Evolutionary conservation across 2,329 filamentous ascomycete genomes (phyloP).

Genomic region (Fusarium metavorans): DNA sequence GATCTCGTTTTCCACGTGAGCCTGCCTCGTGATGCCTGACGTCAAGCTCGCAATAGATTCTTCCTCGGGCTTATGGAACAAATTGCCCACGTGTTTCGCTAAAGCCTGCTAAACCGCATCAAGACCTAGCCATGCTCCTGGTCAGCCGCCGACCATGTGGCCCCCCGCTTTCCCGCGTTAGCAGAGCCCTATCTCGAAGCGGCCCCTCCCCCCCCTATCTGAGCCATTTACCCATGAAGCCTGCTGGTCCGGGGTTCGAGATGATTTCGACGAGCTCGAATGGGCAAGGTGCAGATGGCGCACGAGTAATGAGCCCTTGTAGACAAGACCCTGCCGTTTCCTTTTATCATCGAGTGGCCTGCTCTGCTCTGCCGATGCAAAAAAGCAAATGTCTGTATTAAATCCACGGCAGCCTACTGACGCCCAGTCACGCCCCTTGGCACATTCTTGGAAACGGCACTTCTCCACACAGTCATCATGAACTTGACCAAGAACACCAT

Average conservation of each 20-base stretch:
- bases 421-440: constrained; percentile 15
- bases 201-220: constrained; percentile 48
- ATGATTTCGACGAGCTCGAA: constrained; percentile 7
- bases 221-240: neutral
- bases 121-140: neutral
- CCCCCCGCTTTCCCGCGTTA: neutral
- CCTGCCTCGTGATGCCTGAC: neutral
- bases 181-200: neutral
- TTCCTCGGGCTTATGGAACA: neutral
- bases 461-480: constrained; percentile 18
- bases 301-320: constrained; percentile 32
- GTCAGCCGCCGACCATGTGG: neutral
- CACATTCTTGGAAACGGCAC: constrained; percentile 15
- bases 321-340: constrained; percentile 18
- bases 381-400: neutral
- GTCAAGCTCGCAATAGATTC: neutral
- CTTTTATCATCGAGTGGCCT: constrained; percentile 26
- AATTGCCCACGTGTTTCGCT: neutral
- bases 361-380: constrained; percentile 7
- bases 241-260: neutral
- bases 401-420: constrained; percentile 8
- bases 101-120: neutral
- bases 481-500: constrained; percentile 27
- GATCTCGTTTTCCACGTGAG: neutral
- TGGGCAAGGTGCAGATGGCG: constrained; percentile 12